A percentile compares a stretch with the other conserved stretches of the same genome.
These are phyloP conservation scores for Dryas integrifolia DNA, from an alignment of 331 rosid species.

Conservation along the genomic window DNA sequence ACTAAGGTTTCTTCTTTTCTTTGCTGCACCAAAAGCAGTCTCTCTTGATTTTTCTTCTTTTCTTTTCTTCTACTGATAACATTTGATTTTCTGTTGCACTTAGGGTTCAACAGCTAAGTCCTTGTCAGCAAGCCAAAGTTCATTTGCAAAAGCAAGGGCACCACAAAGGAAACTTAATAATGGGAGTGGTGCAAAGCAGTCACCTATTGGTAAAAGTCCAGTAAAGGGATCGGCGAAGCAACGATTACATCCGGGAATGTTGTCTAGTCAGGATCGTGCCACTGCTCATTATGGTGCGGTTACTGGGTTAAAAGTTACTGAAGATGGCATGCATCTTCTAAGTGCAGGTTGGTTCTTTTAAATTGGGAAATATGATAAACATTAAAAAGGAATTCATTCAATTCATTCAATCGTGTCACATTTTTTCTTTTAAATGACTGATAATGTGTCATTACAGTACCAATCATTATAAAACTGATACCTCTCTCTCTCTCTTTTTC, in stretches of 20 bases:
- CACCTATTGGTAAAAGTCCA: constrained; percentile 45
- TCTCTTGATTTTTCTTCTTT: too few relatives aligned
- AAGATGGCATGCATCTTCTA: constrained; percentile 86
- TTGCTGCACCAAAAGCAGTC: constrained; percentile 11
- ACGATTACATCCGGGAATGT: constrained; percentile 91
- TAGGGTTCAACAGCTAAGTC: constrained; percentile 59
- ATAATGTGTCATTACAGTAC: background rate
- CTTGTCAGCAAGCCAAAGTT: constrained; percentile 28
- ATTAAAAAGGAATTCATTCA: background rate
- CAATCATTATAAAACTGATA: background rate
- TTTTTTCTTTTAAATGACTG: background rate
- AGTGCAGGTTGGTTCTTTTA: constrained; percentile 66
- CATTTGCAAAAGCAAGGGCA: constrained; percentile 43
- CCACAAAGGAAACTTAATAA: constrained; percentile 56
- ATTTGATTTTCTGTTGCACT: background rate
- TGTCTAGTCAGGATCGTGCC: constrained; percentile 84
- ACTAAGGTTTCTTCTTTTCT: constrained; percentile 49
- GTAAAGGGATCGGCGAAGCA: constrained; percentile 68
- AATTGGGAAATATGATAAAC: background rate
- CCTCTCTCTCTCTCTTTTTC: background rate
- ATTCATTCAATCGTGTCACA: background rate
- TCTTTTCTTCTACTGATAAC: background rate
- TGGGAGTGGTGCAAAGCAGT: constrained; percentile 62
- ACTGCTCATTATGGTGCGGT: constrained; percentile 97
- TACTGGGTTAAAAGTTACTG: constrained; percentile 77